These are phyloP conservation scores for Eucalyptus victrix DNA, from an alignment of 345 rosid genomes.

Conservation along the genomic window DNA sequence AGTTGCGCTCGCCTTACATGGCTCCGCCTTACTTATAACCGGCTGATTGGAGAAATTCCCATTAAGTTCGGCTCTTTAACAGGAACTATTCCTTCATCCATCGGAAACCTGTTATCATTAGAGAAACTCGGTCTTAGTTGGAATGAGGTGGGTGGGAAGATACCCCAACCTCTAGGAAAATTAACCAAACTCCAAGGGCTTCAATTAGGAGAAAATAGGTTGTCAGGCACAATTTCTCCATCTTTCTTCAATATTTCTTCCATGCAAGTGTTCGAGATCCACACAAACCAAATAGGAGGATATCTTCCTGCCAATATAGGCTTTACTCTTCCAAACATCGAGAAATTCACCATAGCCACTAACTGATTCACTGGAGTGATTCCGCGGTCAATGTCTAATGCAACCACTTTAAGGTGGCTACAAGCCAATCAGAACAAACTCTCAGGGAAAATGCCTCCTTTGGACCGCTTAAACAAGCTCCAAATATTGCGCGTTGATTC, in stretches of 20 bases:
- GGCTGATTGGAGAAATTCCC: constrained; percentile 2
- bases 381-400: neutral
- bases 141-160: neutral
- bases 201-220: neutral
- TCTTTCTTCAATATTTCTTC: constrained; percentile 14
- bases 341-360: rapidly evolving
- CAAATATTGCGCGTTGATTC: rapidly evolving
- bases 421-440: neutral
- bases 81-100: constrained; percentile 3
- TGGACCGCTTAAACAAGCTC: neutral
- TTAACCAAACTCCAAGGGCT: neutral
- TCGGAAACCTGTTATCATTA: constrained; percentile 9
- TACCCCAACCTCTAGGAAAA: constrained; percentile 4
- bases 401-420: neutral
- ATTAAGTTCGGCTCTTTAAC: neutral
- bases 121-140: neutral
- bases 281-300: neutral
- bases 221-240: constrained; percentile 5
- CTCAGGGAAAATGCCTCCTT: neutral
- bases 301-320: constrained; percentile 3
- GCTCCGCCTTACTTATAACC: neutral
- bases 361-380: neutral
- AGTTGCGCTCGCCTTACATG: neutral
- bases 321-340: neutral
- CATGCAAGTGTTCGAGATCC: neutral